Conservation (phyloP, 202 grass and related monocot species). For the Musa balbisiana region DNA sequence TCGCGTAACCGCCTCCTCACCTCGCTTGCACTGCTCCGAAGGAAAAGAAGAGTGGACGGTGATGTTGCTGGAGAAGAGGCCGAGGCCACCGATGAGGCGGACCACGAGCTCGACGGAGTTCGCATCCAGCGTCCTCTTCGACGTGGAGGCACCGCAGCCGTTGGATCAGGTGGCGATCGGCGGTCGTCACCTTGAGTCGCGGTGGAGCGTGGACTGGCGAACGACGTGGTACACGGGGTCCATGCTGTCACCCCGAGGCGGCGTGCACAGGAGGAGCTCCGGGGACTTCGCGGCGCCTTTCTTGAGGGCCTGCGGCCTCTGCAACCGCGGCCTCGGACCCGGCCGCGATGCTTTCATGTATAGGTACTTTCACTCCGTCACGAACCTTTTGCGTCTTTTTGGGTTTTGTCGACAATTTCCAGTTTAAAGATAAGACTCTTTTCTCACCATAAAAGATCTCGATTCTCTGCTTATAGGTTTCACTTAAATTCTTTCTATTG, state of each 20-base stretch:
- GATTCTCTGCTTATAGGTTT: not conserved
- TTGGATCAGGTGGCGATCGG: not conserved
- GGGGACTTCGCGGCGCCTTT: not conserved
- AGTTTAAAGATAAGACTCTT: not conserved
- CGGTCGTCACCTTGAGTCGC: not conserved
- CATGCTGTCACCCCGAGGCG: not conserved
- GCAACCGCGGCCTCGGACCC: slow-evolving; percentile 12
- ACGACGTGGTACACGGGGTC: not conserved
- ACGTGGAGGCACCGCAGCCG: not conserved
- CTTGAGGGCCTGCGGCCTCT: slow-evolving; percentile 7
- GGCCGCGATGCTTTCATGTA: slow-evolving; percentile 9
- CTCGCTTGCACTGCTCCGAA: not conserved
- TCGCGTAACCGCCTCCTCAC: not conserved
- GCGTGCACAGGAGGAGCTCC: not conserved
- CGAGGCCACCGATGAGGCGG: slow-evolving; percentile 10
- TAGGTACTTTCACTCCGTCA: not conserved
- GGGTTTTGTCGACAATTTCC: not conserved
- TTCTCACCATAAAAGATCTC: not conserved
- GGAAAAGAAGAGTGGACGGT: not conserved
- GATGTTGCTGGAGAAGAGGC: slow-evolving; percentile 9
- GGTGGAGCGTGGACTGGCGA: not conserved
- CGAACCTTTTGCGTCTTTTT: not conserved
- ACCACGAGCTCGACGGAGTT: slow-evolving; percentile 15
- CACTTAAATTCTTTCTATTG: no score
- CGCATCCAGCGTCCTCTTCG: not conserved